Evolutionary conservation across 306 rosid species (phyloP).

Genomic region (Vigna nakashimae): DNA sequence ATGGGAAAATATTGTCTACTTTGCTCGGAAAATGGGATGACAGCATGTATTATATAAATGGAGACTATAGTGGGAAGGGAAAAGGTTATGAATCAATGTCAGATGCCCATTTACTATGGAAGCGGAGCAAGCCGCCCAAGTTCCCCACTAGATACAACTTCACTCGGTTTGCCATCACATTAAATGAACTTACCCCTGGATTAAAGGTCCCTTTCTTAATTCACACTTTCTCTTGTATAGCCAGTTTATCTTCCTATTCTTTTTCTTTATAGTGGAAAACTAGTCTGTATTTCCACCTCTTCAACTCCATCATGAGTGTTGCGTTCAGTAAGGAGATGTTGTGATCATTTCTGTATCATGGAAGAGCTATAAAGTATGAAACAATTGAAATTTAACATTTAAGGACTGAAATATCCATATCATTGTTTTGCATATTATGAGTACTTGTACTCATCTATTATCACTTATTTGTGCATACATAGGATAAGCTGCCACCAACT

Average conservation of each 20-base stretch:
- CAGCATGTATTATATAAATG: slow-evolving; percentile 82
- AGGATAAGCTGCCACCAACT: slow-evolving; percentile 94
- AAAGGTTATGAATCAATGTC: slow-evolving; percentile 76
- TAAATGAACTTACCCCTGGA: slow-evolving; percentile 87
- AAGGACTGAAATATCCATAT: slow-evolving; percentile 5
- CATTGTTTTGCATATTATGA: slow-evolving; percentile 3
- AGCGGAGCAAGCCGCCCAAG: slow-evolving; percentile 83
- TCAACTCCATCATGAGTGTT: neutral
- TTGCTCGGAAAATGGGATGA: slow-evolving; percentile 95
- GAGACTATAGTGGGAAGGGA: slow-evolving; percentile 81
- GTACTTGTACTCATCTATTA: neutral
- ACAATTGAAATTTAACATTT: neutral
- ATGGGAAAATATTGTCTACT: slow-evolving; percentile 84
- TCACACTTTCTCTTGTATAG: slow-evolving; percentile 29
- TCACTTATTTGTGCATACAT: slow-evolving; percentile 25
- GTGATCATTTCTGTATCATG: slow-evolving; percentile 9
- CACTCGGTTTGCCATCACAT: slow-evolving; percentile 84
- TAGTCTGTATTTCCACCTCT: neutral
- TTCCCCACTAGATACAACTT: slow-evolving; percentile 87
- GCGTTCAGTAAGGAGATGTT: neutral
- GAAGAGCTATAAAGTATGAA: slow-evolving; percentile 18
- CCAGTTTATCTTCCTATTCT: slow-evolving; percentile 12
- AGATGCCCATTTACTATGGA: slow-evolving; percentile 78
- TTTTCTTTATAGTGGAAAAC: slow-evolving; percentile 3
- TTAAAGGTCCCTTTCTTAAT: slow-evolving; percentile 64